These are phyloP conservation scores for Zygosaccharomyces siamensis DNA, from an alignment of 805 yeast species.

Conservation along the genomic window DNA sequence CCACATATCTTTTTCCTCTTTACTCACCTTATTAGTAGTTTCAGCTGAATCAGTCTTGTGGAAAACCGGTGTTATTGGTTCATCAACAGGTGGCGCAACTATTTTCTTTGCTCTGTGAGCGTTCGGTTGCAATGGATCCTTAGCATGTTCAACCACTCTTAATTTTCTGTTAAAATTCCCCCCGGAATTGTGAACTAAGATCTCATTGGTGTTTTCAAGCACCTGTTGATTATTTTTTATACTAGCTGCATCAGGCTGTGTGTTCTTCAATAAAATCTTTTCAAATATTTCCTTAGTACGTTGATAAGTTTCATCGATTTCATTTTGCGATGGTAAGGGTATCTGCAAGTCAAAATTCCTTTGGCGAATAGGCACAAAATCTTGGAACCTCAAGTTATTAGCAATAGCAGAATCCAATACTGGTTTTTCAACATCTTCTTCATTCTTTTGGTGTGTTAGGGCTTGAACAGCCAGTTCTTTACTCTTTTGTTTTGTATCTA, in stretches of 20 bases:
- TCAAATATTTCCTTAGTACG: constrained; percentile 55
- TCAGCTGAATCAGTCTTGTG: constrained; percentile 53
- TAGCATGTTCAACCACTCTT: constrained; percentile 47
- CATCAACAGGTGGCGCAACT: constrained; percentile 50
- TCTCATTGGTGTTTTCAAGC: constrained; percentile 39
- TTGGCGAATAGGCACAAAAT: constrained; percentile 58
- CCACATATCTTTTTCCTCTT: constrained; percentile 77
- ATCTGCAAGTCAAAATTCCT: constrained; percentile 38
- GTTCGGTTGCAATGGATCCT: constrained; percentile 86
- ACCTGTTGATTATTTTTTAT: constrained; percentile 23
- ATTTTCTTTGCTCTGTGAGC: constrained; percentile 63
- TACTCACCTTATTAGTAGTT: constrained; percentile 42
- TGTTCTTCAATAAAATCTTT: constrained; percentile 43
- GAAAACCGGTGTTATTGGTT: constrained; percentile 65
- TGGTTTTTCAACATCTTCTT: not conserved
- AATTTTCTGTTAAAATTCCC: constrained; percentile 43
- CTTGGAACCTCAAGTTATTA: constrained; percentile 41
- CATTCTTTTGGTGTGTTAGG: constrained; percentile 7
- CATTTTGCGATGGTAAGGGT: constrained; percentile 45
- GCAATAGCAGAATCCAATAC: constrained; percentile 15
- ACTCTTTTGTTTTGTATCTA: not conserved
- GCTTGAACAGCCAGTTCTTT: constrained; percentile 8
- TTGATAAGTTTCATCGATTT: constrained; percentile 43
- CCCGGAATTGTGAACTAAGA: constrained; percentile 36
- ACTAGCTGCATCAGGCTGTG: constrained; percentile 29